Evolutionary conservation across 768 basidiomycete species (phyloP), one percentile per base, ranked within the genome.

Genomic region (Kwoniella heveanensis): DNA sequence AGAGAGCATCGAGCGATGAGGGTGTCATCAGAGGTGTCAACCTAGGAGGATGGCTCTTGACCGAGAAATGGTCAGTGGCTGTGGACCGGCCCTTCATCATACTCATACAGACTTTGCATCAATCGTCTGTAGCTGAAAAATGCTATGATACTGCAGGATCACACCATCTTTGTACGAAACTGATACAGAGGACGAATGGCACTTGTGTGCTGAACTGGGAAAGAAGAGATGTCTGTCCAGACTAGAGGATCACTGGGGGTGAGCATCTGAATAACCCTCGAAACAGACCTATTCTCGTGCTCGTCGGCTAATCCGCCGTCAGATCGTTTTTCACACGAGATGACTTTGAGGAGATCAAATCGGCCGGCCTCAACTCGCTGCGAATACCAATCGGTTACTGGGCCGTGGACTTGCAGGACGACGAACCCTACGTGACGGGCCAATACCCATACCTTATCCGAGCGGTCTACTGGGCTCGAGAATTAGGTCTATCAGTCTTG

Each of bases 301-400:
- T n/a, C n/a, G n/a, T n/a, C n/a, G n/a, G n/a, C n/a, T n/a, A n/a
- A n/a, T n/a, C n/a, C n/a, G n/a, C n/a, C n/a, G n/a, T n/a, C 52
- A 73, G 74, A 36, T 60, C 71, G 12, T 73, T 73, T 60, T 70
- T 64, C 57, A 71, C 65, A n/a, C 44, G 57, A 24, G 64, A 66
- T 48, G 74, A 76, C 58, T 56, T 71, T 21, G 53, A 53, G 6
- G 66, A 53, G 13, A 79, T 79, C 53, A 68, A 71, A 47, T 54
- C 57, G 1, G 72, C 74, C 2, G 77, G 77, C 5, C 54, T 79
- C 27, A 79, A 79, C 27, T 63, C 72, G 0, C 48, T 79, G 1
- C 59, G 77, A 17, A 77, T 79, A 59, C 75, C 75, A 0, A 67
- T 79, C 13, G 76, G 76, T 17, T 79, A 77, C 60, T 75, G 73